Conservation (phyloP, 2,329 filamentous ascomycete species). For the Ceratocystis smalleyi region DNA sequence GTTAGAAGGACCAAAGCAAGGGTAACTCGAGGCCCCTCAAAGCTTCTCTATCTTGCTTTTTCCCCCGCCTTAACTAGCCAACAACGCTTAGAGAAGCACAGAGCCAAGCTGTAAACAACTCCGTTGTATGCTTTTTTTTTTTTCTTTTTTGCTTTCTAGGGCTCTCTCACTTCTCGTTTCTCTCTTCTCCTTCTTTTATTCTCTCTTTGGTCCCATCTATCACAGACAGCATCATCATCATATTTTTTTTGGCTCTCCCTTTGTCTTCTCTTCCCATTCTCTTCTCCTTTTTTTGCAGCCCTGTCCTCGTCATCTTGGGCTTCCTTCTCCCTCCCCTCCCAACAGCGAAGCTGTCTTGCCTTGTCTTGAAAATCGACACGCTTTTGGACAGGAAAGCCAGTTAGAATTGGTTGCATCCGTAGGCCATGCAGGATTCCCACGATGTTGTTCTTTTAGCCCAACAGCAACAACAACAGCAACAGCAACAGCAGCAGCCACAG, state of each 20-base stretch:
- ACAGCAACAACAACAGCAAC: constrained; percentile 19
- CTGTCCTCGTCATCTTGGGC: neutral
- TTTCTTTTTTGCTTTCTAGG: neutral
- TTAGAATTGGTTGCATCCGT: neutral
- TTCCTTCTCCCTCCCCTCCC: neutral
- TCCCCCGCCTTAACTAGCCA: too few relatives aligned
- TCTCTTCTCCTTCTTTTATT: neutral
- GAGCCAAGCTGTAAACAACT: too few relatives aligned
- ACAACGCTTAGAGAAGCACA: too few relatives aligned
- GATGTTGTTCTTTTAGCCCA: constrained; percentile 16
- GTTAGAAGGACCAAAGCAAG: too few relatives aligned
- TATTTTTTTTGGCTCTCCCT: neutral
- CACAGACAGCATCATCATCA: neutral
- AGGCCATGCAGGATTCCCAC: constrained; percentile 16
- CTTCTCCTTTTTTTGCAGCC: neutral
- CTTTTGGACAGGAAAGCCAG: neutral
- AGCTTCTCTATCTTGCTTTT: too few relatives aligned
- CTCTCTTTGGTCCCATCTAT: neutral
- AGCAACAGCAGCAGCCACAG: constrained; percentile 19
- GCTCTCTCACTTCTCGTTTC: neutral
- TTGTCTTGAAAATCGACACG: neutral
- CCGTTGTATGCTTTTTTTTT: neutral
- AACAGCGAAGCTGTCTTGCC: neutral
- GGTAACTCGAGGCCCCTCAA: too few relatives aligned
- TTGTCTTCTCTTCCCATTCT: neutral